Base-by-base conservation (phyloP, 805 yeast genomes). In the Saccharomycopsis fibuligera region DNA sequence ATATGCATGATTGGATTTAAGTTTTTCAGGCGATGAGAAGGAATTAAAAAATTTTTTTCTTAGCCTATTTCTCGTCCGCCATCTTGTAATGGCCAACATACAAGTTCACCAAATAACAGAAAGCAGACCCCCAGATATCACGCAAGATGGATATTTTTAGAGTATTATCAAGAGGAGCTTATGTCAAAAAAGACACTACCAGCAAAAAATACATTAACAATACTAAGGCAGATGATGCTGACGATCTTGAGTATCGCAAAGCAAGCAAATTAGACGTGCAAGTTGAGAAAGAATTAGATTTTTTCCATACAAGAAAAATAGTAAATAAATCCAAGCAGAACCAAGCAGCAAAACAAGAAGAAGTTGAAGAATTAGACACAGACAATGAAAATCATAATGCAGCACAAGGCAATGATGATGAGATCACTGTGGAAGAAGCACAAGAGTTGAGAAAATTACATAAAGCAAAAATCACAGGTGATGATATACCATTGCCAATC, bases 101-200 rank as follows among this genome's bases (percentile, higher is more conserved):
- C n/a, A n/a, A n/a, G n/a, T n/a, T n/a, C n/a, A n/a, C n/a, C n/a
- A n/a, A n/a, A n/a, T n/a, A n/a, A n/a, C n/a, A n/a, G n/a, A n/a
- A n/a, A n/a, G n/a, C n/a, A n/a, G n/a, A n/a, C n/a, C n/a, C n/a
- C n/a, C n/a, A n/a, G n/a, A n/a, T n/a, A n/a, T n/a, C n/a, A n/a
- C n/a, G n/a, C n/a, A 56, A 31, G 25, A 89, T 89, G 96, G 99
- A 91, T 68, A 83, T 91, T 52, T 93, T 91, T 64, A 73, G 86
- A 58, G 81, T 93, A 2, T 73, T 91, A 33, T 72, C 89, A 0
- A 72, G 97, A 60, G 98, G 98, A 21, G 96, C 97, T 0, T 74
- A 81, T 10, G 68, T 91, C 45, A 81, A 80, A 61, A 79, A 80
- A 62, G 67, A 75, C 22, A 78, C 55, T 25, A 52, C 47, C 9